Conservation (phyloP, 2,329 filamentous ascomycete genomes). For the Raffaelea ambrosiae region DNA sequence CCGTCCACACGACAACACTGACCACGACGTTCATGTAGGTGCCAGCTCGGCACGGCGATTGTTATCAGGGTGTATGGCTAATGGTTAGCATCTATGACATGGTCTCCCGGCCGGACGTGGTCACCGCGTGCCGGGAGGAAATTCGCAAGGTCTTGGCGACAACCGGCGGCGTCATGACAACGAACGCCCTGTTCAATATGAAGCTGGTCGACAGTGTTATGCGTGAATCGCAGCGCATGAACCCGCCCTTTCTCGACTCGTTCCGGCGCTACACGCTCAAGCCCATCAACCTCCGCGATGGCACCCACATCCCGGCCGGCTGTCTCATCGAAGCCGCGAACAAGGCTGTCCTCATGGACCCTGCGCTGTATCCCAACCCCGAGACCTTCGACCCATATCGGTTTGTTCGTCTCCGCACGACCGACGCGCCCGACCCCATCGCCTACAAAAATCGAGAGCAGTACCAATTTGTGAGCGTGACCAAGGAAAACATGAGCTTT, state of each 20-base stretch:
- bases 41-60: background rate
- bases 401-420: constrained; percentile 14
- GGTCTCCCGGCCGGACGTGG: background rate
- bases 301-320: constrained; percentile 38
- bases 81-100: background rate
- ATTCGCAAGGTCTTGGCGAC: background rate
- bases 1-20: constrained; percentile 42
- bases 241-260: constrained; percentile 22
- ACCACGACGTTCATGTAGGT: constrained; percentile 13
- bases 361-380: constrained; percentile 25
- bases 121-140: background rate
- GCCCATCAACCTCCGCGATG: constrained; percentile 43
- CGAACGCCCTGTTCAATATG: constrained; percentile 37
- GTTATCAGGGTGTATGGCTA: background rate
- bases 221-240: constrained; percentile 20
- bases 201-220: constrained; percentile 24
- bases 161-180: constrained; percentile 15
- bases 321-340: constrained; percentile 32
- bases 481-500: constrained; percentile 23
- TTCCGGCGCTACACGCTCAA: constrained; percentile 37
- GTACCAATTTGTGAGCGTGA: constrained; percentile 32
- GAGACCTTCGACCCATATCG: constrained; percentile 29
- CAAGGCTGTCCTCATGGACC: constrained; percentile 27
- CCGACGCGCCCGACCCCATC: background rate
- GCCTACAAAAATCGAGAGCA: constrained; percentile 10